phyloP scores from a whole-genome alignment of 2,329 filamentous ascomycete species.

The Cladosporium phlei region DNA sequence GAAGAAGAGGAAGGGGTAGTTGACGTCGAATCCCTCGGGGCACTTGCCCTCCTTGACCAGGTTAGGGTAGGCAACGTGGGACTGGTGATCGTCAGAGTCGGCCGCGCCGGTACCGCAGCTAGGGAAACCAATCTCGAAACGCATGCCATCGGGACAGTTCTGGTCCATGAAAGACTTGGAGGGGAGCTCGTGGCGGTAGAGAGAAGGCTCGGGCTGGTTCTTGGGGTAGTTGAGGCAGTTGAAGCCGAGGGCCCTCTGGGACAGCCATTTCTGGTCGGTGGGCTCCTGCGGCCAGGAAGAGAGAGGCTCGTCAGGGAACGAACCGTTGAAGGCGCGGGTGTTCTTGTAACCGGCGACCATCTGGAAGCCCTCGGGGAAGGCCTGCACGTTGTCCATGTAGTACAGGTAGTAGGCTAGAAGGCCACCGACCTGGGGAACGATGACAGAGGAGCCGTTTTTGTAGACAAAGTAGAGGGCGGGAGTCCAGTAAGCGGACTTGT shows the following conservation, averaged over 20 bases:
- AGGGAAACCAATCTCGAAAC: constrained; percentile 81
- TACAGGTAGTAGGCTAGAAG: constrained; percentile 92
- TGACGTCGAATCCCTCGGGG: constrained; percentile 62
- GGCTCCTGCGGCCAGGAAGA: constrained; percentile 63
- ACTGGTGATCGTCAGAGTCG: constrained; percentile 51
- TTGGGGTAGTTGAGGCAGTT: constrained; percentile 88
- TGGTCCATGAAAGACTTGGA: constrained; percentile 73
- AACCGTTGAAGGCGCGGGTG: constrained; percentile 65
- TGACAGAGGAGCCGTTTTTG: constrained; percentile 59
- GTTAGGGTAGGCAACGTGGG: constrained; percentile 72
- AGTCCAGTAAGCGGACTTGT: constrained; percentile 83
- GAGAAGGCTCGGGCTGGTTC: constrained; percentile 62
- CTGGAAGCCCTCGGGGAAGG: constrained; percentile 71
- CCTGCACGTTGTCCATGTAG: constrained; percentile 58
- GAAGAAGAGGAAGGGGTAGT: constrained; percentile 71
- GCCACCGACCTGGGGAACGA: constrained; percentile 71
- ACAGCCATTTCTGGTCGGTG: constrained; percentile 64
- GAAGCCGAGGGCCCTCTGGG: constrained; percentile 82
- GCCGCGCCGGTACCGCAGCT: constrained; percentile 78
- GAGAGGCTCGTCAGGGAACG: constrained; percentile 63
- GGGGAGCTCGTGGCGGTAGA: constrained; percentile 77
- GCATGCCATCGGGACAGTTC: constrained; percentile 75
- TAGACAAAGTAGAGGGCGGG: constrained; percentile 75
- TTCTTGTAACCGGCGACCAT: constrained; percentile 74
- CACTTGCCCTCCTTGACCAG: constrained; percentile 73